These are phyloP conservation scores for Amanita jacksonii DNA, from an alignment of 768 basidiomycete genomes.

Conservation along the genomic window DNA sequence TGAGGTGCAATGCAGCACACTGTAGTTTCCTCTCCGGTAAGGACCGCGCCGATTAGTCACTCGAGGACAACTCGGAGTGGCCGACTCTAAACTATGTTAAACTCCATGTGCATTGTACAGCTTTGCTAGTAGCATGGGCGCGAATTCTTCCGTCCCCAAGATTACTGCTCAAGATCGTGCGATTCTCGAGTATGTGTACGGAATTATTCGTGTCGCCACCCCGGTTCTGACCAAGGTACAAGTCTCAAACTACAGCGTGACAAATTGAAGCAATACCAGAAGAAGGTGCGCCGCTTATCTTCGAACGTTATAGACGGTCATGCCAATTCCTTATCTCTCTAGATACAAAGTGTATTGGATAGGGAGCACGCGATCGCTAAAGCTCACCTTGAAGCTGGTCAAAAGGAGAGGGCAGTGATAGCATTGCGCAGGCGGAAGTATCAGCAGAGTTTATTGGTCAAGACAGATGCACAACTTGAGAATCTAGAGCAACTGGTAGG, in stretches of 20 bases:
- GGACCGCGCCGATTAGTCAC: too few species aligned
- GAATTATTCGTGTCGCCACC: conserved; percentile 7
- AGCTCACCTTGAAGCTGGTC: conserved; percentile 66
- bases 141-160: conserved; percentile 69
- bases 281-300: conserved; percentile 46
- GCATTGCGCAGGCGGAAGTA: conserved; percentile 90
- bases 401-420: conserved; percentile 80
- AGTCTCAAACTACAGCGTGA: conserved; percentile 96
- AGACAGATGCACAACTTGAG: conserved; percentile 87
- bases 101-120: not conserved
- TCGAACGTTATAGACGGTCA: not conserved
- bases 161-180: conserved; percentile 91
- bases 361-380: conserved; percentile 87
- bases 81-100: not conserved
- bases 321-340: not conserved
- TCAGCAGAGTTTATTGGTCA: conserved; percentile 76
- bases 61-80: conserved; percentile 21
- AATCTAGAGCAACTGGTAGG: conserved; percentile 81
- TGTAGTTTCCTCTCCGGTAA: too few species aligned
- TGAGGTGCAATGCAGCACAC: too few species aligned
- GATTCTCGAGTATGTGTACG: conserved; percentile 76
- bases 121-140: conserved; percentile 41
- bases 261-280: conserved; percentile 93
- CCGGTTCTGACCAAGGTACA: conserved; percentile 11
- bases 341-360: conserved; percentile 85